Evolutionary conservation across 768 basidiomycete genomes (phyloP).

Genomic region (Leucosporidium creatinivorum): DNA sequence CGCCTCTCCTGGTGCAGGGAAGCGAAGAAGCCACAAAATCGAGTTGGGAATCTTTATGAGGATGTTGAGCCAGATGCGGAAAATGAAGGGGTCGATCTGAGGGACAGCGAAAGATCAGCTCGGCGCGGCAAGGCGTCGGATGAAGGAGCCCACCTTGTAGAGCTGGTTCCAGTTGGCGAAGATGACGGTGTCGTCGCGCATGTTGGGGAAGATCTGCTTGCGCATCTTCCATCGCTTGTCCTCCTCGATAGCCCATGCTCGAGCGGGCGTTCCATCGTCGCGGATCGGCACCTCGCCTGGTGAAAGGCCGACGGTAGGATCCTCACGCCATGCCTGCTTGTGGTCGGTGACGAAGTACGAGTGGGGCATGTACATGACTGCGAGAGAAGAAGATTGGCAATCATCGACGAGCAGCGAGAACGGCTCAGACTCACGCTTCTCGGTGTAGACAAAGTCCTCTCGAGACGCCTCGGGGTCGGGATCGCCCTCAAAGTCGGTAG

Average conservation of each 20-base stretch:
- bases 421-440: conserved; percentile 23
- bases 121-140: conserved; percentile 5
- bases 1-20: conserved; percentile 49
- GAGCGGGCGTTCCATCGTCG: conserved; percentile 22
- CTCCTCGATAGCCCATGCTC: conserved; percentile 46
- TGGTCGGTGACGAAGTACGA: conserved; percentile 50
- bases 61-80: conserved; percentile 51
- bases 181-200: conserved; percentile 47
- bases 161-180: conserved; percentile 56
- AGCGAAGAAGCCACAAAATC: conserved; percentile 53
- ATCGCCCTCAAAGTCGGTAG: conserved; percentile 41
- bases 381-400: background rate
- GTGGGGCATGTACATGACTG: conserved; percentile 34
- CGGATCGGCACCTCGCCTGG: conserved; percentile 26
- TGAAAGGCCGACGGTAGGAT: conserved; percentile 4
- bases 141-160: conserved; percentile 45
- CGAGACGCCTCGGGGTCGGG: conserved; percentile 46
- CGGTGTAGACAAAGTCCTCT: conserved; percentile 46
- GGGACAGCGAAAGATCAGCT: conserved; percentile 5
- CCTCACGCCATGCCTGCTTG: conserved; percentile 47
- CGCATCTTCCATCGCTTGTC: conserved; percentile 45
- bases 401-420: too few species aligned
- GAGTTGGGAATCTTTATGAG: conserved; percentile 47
- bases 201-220: conserved; percentile 46
- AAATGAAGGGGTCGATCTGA: conserved; percentile 41